A percentile compares a stretch with the other conserved stretches of the same genome.
These are phyloP conservation scores for Arxiozyma slooffiae DNA, from an alignment of 1,139 yeast genomes.

Conservation along the genomic window DNA sequence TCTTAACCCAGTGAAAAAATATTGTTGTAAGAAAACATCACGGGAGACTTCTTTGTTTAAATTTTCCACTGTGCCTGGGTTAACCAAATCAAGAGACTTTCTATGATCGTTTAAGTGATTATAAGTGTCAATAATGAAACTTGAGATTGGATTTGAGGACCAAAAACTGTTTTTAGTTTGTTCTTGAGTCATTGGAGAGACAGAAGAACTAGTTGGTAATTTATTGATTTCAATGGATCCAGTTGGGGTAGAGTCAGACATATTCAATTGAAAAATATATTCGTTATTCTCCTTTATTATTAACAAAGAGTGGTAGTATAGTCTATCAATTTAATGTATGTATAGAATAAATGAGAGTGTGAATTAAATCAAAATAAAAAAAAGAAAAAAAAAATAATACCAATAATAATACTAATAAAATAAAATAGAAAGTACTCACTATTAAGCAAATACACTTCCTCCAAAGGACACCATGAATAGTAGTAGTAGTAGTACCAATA, in stretches of 20 bases:
- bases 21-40: slow-evolving; percentile 84
- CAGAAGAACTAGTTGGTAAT: slow-evolving; percentile 50
- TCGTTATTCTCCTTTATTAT: too few relatives aligned
- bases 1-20: slow-evolving; percentile 90
- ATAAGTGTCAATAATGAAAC: slow-evolving; percentile 71
- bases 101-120: slow-evolving; percentile 68
- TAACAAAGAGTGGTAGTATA: too few relatives aligned
- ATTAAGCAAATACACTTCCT: too few relatives aligned
- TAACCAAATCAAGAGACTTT: slow-evolving; percentile 65
- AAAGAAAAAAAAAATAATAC: too few relatives aligned
- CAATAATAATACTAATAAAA: too few relatives aligned
- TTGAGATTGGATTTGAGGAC: slow-evolving; percentile 80
- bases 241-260: background rate
- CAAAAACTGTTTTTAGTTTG: slow-evolving; percentile 49
- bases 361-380: too few relatives aligned
- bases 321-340: too few relatives aligned
- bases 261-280: too few relatives aligned
- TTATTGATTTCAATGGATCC: slow-evolving; percentile 42
- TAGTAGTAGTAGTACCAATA: too few relatives aligned
- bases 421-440: too few relatives aligned
- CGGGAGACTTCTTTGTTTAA: slow-evolving; percentile 85
- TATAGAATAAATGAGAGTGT: too few relatives aligned
- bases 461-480: too few relatives aligned
- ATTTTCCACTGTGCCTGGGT: slow-evolving; percentile 95
- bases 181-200: slow-evolving; percentile 39